These are phyloP conservation scores for Vigna angularis DNA, from an alignment of 306 rosid species.

Conservation along the genomic window DNA sequence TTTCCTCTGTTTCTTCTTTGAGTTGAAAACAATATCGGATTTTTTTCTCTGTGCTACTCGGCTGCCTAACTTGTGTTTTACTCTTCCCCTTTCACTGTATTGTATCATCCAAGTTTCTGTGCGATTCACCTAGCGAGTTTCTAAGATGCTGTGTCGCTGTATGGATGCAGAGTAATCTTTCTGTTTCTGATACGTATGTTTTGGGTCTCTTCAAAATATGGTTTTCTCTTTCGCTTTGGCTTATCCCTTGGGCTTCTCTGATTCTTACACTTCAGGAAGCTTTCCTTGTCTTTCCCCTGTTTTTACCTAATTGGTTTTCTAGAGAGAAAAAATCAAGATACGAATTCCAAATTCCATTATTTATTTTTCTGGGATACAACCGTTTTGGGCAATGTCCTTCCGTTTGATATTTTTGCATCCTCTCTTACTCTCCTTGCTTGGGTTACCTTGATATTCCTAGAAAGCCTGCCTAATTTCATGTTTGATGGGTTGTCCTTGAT, in stretches of 20 bases:
- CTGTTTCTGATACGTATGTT: conserved; percentile 36
- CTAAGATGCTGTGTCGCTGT: neutral
- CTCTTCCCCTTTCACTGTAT: conserved; percentile 12
- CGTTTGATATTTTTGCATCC: conserved; percentile 9
- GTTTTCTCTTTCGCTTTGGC: conserved; percentile 35
- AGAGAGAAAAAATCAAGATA: neutral
- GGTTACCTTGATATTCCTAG: neutral
- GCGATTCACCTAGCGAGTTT: conserved; percentile 38
- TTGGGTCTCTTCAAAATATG: conserved; percentile 28
- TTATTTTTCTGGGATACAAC: neutral
- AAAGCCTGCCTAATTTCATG: neutral
- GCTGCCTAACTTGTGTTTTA: conserved; percentile 9
- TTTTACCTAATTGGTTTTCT: neutral
- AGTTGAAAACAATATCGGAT: conserved; percentile 8
- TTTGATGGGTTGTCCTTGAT: conserved; percentile 36
- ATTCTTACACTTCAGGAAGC: conserved; percentile 37
- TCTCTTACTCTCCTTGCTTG: conserved; percentile 6
- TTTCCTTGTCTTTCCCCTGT: neutral
- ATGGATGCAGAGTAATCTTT: conserved; percentile 27
- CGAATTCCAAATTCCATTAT: conserved; percentile 17
- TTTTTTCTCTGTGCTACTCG: conserved; percentile 33
- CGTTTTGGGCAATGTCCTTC: conserved; percentile 9
- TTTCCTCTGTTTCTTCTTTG: conserved; percentile 39
- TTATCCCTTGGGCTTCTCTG: conserved; percentile 28
- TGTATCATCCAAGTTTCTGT: conserved; percentile 29